Percentiles rank a stretch among this genome's conserved stretches.
Conservation (phyloP, 1,284 basidiomycete species). For the Malassezia arunalokei region DNA sequence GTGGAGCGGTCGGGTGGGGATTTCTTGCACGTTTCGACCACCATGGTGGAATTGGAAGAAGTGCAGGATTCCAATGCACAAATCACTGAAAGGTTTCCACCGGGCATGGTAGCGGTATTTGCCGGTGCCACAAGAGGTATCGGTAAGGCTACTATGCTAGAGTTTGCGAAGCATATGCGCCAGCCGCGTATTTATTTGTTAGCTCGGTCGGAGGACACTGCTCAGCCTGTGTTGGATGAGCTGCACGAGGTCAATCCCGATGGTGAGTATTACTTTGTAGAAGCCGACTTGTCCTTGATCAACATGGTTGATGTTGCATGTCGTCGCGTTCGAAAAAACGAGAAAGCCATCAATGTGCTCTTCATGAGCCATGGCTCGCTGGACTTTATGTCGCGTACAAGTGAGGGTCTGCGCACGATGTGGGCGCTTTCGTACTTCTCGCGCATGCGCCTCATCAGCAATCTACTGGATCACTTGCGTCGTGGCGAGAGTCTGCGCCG, state of each 20-base stretch:
- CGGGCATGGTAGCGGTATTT: conserved; percentile 2
- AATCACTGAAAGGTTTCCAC: neutral
- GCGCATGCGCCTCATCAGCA: conserved; percentile 4
- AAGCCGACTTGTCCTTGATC: conserved; percentile 3
- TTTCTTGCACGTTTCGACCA: neutral
- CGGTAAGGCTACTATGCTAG: neutral
- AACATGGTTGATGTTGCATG: conserved; percentile 2
- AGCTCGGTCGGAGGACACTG: neutral
- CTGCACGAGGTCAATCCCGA: neutral
- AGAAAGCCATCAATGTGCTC: conserved; percentile 8
- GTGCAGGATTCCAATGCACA: conserved; percentile 4
- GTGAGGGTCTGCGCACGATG: neutral
- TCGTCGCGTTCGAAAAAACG: neutral
- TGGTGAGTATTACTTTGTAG: neutral
- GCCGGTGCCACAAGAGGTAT: conserved; percentile 6
- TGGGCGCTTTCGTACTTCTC: conserved; percentile 5
- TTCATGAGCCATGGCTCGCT: conserved; percentile 5
- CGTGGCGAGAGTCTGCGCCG: conserved; percentile 2
- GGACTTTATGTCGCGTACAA: conserved; percentile 1
- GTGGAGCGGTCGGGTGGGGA: neutral
- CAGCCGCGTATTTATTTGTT: conserved; percentile 5
- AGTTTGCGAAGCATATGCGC: neutral
- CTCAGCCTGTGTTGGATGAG: neutral
- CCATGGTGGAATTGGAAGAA: conserved; percentile 8
- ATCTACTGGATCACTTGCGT: conserved; percentile 1